Base-by-base conservation (phyloP, 1,139 yeast species). In the Magnusiomyces fungicola region DNA sequence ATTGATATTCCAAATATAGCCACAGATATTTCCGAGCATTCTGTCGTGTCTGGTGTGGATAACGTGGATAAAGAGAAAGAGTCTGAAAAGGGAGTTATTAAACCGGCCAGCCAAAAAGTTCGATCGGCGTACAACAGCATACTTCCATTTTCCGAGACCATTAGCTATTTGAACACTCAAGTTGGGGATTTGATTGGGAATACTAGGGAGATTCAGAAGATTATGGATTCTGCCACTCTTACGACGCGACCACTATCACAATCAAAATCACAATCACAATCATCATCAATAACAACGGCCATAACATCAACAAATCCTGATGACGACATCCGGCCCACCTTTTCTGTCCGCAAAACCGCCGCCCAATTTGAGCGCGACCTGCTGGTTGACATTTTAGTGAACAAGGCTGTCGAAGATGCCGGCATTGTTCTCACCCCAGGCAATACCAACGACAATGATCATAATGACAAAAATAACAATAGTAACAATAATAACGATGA, bases 121-220 rank as follows among this genome's bases (percentile, higher is more conserved):
- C 69, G 1, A 61, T 63, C 71, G 0, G 56, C 74, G 41, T 46
- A 49, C 1, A 69, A 69, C 42, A 61, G 70, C n/a, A 61, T 79
- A 16, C 65, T 73, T 1, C 84, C 85, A 2, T 59, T 80, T 23
- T 73, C 73, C 52, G 84, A 81, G 48, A 76, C 79, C 2, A 61
- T 78, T 25, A 70, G 70, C 56, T 80, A 69, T 36, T 64, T 77
- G 46, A 63, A 74, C 0, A 60, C 63, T 1, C 76, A 74, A 39
- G 53, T 55, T 2, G 39, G 47, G 1, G 51, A 52, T 18, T 50
- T 57, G 50, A 48, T 54, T 27, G 22, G 24, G 14, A 2, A 12
- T 14, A 29, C 6, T 10, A 21, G 18, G 10, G 6, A 22, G 23
- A 33, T 32, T 16, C 33, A 27, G 4, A 24, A 33, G 2, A 3